Evolutionary conservation across 1,284 basidiomycete genomes (phyloP).

Genomic region (Cutaneotrichosporon spelunceum): DNA sequence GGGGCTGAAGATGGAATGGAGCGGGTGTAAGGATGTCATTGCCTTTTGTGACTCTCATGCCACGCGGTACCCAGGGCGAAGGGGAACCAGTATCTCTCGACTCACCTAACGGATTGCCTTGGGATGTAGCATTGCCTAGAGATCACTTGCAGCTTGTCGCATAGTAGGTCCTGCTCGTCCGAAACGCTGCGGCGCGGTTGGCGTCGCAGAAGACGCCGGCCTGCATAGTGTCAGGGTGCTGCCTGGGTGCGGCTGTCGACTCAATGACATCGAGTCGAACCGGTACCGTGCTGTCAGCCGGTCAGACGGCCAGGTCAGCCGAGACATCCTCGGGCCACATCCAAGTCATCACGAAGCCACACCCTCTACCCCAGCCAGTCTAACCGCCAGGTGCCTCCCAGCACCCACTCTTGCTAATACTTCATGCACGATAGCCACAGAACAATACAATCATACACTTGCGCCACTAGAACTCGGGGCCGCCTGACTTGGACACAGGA

Average conservation of each 20-base stretch:
- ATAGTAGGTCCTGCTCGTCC: too few relatives aligned
- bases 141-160: too few relatives aligned
- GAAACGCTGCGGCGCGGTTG: too few relatives aligned
- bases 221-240: too few relatives aligned
- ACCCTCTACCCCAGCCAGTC: not conserved
- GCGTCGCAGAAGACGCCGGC: not conserved
- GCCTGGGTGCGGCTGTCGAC: not conserved
- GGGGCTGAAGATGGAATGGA: too few relatives aligned
- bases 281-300: not conserved
- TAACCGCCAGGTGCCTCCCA: not conserved
- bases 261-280: not conserved
- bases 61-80: too few relatives aligned
- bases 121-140: too few relatives aligned
- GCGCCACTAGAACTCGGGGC: not conserved
- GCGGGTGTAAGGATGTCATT: too few relatives aligned
- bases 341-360: not conserved
- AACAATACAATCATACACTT: conserved; percentile 12
- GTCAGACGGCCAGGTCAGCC: not conserved
- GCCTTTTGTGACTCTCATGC: too few relatives aligned
- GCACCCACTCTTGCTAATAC: conserved; percentile 5
- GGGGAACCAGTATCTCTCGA: too few relatives aligned
- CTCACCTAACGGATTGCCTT: too few relatives aligned
- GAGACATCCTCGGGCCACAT: not conserved
- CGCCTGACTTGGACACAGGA: not conserved
- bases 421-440: conserved; percentile 13